Evolutionary conservation across 352 stramenopile species (phyloP), one percentile per base, ranked within the genome.

Genomic region (Saprolegnia parasitica): DNA sequence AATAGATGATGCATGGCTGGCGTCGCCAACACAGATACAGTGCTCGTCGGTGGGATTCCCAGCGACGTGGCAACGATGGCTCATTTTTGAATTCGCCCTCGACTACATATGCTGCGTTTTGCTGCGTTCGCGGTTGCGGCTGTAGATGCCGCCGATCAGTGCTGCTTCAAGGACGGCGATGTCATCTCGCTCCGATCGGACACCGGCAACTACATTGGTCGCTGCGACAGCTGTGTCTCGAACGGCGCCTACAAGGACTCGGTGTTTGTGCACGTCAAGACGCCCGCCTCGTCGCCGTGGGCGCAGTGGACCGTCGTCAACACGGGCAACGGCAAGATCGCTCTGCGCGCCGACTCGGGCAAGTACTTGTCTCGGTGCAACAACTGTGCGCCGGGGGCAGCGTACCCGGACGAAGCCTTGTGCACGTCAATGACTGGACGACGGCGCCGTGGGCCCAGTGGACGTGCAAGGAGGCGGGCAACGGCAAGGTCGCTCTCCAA

Each of bases 291-390:
- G 11, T 18, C 58, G 8, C 58, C 32, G n/a, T 54, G 37, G 37
- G 58, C 58, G 8, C 58, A 52, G 9, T 66, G 58, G 58, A 66
- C 20, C 1, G 58, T 66, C 13, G n/a, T 66, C 40, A 66, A 66
- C 55, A 66, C 40, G 20, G 60, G 60, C 32, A 63, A 67, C 32
- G 60, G 60, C 24, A 57, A 55, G 63, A 67, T 67, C 29, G 60
- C 37, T 20, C 47, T 67, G 21, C 60, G 63, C 13, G 60, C 60
- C 4, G 60, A 67, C 60, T 42, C 60, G 20, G 60, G 60, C 42
- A 57, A 57, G 20, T 67, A 58, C 47, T 40, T 67, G n/a, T 18
- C 35, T 16, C 32, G 60, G 4, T 67, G 60, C 60, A 57, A 57
- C 42, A 57, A 57, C 35, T 67, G 60, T 18, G 60, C 60, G 11